These are phyloP conservation scores for Aphanocladium album DNA, from an alignment of 2,329 filamentous ascomycete species.

Conservation along the genomic window DNA sequence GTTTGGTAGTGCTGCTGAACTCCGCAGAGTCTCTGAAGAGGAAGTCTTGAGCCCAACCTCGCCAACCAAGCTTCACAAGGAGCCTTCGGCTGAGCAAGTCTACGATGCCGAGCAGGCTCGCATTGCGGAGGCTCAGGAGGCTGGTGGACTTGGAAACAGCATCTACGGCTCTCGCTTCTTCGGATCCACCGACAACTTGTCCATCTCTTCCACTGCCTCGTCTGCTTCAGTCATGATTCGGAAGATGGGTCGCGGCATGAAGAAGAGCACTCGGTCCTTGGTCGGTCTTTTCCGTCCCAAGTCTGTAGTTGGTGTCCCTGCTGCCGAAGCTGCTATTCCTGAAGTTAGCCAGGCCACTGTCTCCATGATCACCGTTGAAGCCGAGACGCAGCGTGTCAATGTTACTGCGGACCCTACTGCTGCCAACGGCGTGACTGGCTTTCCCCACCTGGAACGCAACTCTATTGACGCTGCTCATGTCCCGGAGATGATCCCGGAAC, in stretches of 20 bases:
- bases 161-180: conserved; percentile 91
- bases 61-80: conserved; percentile 58
- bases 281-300: conserved; percentile 95
- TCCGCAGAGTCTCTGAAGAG: conserved; percentile 68
- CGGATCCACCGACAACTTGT: conserved; percentile 90
- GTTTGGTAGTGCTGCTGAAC: conserved; percentile 90
- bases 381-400: conserved; percentile 39
- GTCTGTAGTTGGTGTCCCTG: conserved; percentile 74
- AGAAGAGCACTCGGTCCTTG: conserved; percentile 83
- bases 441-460: conserved; percentile 78
- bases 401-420: conserved; percentile 58
- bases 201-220: conserved; percentile 83
- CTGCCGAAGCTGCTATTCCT: conserved; percentile 60
- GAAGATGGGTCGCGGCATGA: conserved; percentile 99
- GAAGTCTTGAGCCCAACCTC: conserved; percentile 32
- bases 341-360: conserved; percentile 76
- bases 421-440: conserved; percentile 67
- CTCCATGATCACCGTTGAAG: conserved; percentile 78
- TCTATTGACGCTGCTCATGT: conserved; percentile 63
- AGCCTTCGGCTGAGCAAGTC: conserved; percentile 56
- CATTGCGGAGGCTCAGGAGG: conserved; percentile 90
- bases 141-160: conserved; percentile 80
- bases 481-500: conserved; percentile 42
- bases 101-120: conserved; percentile 85
- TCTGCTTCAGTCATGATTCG: conserved; percentile 91